Percentiles rank a stretch among this genome's conserved stretches.
phyloP scores from a whole-genome alignment of 2,329 filamentous ascomycete genomes.

The Colletotrichum aenigma region DNA sequence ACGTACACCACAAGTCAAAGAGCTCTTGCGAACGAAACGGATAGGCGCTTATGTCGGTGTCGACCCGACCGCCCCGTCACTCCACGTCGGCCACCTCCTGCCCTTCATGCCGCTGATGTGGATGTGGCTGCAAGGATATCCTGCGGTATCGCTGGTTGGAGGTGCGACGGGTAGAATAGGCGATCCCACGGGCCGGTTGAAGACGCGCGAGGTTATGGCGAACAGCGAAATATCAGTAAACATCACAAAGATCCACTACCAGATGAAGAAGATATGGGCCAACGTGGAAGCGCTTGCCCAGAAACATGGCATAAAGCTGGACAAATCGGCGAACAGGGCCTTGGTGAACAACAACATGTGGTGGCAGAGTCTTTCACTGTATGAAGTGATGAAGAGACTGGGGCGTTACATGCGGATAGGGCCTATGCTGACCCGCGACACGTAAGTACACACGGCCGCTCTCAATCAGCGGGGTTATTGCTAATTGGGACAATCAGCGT shows the following conservation, averaged over 20 bases:
- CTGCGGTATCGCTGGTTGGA: constrained; percentile 70
- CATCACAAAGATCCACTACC: constrained; percentile 69
- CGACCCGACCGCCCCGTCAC: constrained; percentile 79
- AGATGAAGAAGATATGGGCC: constrained; percentile 73
- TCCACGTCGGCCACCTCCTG: constrained; percentile 81
- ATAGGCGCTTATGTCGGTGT: constrained; percentile 81
- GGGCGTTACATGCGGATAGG: constrained; percentile 79
- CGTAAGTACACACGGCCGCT: constrained; percentile 57
- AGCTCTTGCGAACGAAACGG: constrained; percentile 67
- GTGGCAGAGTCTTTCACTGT: constrained; percentile 74
- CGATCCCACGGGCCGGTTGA: constrained; percentile 75
- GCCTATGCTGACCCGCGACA: constrained; percentile 86
- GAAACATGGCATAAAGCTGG: constrained; percentile 67
- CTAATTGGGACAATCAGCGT: constrained; percentile 48
- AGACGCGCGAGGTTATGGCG: constrained; percentile 60
- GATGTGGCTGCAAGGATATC: constrained; percentile 79
- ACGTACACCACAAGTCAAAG: constrained; percentile 58
- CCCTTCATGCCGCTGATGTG: constrained; percentile 85
- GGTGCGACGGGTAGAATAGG: constrained; percentile 80
- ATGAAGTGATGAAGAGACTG: constrained; percentile 77
- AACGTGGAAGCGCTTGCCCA: constrained; percentile 72
- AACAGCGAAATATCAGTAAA: constrained; percentile 64
- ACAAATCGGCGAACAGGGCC: constrained; percentile 69
- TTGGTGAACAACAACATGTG: constrained; percentile 84
- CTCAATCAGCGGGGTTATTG: background rate